These are phyloP conservation scores for Brassica cretica DNA, from an alignment of 345 rosid species.

Conservation along the genomic window DNA sequence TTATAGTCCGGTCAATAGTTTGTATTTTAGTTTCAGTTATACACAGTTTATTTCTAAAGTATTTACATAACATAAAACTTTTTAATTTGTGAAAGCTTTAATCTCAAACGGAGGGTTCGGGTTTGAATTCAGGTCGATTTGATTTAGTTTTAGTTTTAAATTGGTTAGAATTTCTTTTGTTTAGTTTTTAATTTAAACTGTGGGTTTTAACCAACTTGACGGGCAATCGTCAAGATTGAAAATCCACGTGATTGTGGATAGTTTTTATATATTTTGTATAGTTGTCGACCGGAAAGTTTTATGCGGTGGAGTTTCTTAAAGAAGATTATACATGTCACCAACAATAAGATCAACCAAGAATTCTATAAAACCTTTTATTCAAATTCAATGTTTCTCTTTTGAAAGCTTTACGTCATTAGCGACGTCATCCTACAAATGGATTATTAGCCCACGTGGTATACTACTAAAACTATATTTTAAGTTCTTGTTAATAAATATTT, in stretches of 20 bases:
- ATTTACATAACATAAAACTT: neutral
- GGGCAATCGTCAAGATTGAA: neutral
- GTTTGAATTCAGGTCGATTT: neutral
- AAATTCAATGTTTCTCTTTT: conserved; percentile 19
- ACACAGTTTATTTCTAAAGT: neutral
- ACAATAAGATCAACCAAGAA: neutral
- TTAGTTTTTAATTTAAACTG: neutral
- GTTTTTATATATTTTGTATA: neutral
- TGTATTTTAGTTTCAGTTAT: neutral
- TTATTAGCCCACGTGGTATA: conserved; percentile 27
- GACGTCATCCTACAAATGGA: conserved; percentile 13
- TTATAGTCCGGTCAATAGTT: neutral
- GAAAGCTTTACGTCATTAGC: conserved; percentile 24
- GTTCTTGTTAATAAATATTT: too few relatives aligned
- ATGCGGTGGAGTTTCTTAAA: neutral
- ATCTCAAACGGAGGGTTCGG: neutral
- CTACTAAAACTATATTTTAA: too few relatives aligned
- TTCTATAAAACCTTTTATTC: neutral
- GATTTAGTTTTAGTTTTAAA: neutral
- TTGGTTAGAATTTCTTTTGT: neutral
- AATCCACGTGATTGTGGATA: neutral
- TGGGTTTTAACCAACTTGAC: neutral
- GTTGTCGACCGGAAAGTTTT: neutral
- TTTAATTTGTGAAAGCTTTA: neutral
- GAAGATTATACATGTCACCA: neutral